Percentiles rank a stretch among this genome's conserved stretches.
phyloP scores from a whole-genome alignment of 331 rosid genomes.

The Ulmus americana region DNA sequence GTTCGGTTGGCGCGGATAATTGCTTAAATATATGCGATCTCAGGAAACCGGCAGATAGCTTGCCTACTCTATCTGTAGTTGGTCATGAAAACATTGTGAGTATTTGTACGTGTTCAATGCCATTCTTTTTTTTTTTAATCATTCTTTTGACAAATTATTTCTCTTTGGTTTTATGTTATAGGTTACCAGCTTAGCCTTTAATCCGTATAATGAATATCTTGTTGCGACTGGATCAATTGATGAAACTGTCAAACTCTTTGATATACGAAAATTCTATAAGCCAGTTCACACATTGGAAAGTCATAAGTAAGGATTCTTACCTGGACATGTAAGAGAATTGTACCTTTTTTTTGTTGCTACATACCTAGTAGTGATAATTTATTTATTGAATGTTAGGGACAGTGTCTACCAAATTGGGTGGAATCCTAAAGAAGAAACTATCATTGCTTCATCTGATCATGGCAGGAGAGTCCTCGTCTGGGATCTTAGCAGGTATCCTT shows the following conservation, averaged over 20 bases:
- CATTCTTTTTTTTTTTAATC: background rate
- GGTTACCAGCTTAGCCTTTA: conserved; percentile 96
- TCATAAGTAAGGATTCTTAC: conserved; percentile 62
- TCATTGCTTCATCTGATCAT: conserved; percentile 88
- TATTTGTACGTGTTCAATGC: background rate
- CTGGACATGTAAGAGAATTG: background rate
- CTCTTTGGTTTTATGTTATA: conserved; percentile 31
- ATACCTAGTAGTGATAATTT: background rate
- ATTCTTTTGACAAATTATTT: conserved; percentile 10
- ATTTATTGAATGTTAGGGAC: conserved; percentile 42
- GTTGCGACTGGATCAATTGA: conserved; percentile 97
- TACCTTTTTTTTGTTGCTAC: background rate
- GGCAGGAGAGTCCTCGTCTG: conserved; percentile 98
- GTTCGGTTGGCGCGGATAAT: conserved; percentile 97
- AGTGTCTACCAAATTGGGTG: conserved; percentile 97
- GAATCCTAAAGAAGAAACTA: conserved; percentile 90
- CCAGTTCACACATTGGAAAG: conserved; percentile 77
- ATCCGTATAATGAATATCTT: conserved; percentile 94
- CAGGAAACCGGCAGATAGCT: conserved; percentile 64
- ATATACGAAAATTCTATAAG: conserved; percentile 69
- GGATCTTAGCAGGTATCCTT: conserved; percentile 93
- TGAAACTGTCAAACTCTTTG: conserved; percentile 88
- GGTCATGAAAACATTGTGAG: conserved; percentile 92
- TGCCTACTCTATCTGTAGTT: conserved; percentile 82
- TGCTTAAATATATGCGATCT: conserved; percentile 87